These are phyloP conservation scores for Sugiyamaella chiloensis DNA, from an alignment of 805 yeast genomes.

Conservation along the genomic window DNA sequence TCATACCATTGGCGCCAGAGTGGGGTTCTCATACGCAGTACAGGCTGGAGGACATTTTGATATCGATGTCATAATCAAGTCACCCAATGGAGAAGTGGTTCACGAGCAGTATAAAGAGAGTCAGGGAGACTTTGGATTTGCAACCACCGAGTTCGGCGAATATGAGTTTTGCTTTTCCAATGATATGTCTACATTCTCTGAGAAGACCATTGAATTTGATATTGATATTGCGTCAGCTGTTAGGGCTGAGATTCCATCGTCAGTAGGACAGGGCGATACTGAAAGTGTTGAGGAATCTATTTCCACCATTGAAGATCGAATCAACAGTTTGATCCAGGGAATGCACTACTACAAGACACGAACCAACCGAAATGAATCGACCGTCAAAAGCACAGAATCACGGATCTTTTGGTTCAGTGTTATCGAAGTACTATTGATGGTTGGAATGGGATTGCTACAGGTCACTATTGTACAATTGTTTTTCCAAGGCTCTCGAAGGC, in stretches of 20 bases:
- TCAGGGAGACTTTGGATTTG: constrained; percentile 77
- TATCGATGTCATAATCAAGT: constrained; percentile 59
- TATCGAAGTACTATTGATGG: constrained; percentile 67
- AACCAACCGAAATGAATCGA: constrained; percentile 85
- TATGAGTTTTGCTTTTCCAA: constrained; percentile 84
- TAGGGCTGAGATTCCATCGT: constrained; percentile 59
- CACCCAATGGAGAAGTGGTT: constrained; percentile 55
- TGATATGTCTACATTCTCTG: constrained; percentile 76
- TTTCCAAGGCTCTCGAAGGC: constrained; percentile 50
- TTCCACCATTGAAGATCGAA: constrained; percentile 28
- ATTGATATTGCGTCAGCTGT: constrained; percentile 47
- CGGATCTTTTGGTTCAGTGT: constrained; percentile 76
- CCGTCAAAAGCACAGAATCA: constrained; percentile 75
- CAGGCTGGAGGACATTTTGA: constrained; percentile 78
- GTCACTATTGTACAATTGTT: constrained; percentile 79
- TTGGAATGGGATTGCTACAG: constrained; percentile 72
- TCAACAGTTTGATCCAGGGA: constrained; percentile 31
- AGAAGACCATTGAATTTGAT: constrained; percentile 82
- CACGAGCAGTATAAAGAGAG: constrained; percentile 58
- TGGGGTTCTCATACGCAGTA: constrained; percentile 81
- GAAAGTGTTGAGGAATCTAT: constrained; percentile 32
- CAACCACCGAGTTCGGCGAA: constrained; percentile 67
- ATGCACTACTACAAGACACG: constrained; percentile 85
- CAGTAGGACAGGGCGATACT: constrained; percentile 29
- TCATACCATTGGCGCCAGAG: constrained; percentile 51